A percentile compares a stretch with the other conserved stretches of the same genome.
Conservation (phyloP, 2,329 filamentous ascomycete genomes). For the Helminthosporium solani region DNA sequence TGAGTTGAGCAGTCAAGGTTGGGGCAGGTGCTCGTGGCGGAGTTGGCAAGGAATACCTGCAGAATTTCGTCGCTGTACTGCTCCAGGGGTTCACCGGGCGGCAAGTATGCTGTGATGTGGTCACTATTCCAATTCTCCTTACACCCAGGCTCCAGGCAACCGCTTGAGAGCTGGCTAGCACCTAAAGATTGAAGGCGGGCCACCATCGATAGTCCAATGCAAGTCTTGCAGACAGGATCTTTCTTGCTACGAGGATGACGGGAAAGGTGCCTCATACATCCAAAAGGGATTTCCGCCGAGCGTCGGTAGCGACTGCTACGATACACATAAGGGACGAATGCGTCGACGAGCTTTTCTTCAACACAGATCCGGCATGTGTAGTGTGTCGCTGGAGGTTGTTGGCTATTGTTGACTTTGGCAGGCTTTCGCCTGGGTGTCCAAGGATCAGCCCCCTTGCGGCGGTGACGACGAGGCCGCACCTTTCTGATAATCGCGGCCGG, state of each 20-base stretch:
- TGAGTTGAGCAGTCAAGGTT: slow-evolving; percentile 13
- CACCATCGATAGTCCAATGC: slow-evolving; percentile 24
- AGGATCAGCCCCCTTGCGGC: slow-evolving; percentile 11
- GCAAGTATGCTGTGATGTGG: slow-evolving; percentile 23
- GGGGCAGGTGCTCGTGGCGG: slow-evolving; percentile 17
- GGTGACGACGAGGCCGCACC: slow-evolving; percentile 12
- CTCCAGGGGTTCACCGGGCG: slow-evolving; percentile 14
- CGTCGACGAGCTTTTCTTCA: slow-evolving; percentile 12
- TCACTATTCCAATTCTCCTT: slow-evolving; percentile 18
- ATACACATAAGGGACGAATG: slow-evolving; percentile 23
- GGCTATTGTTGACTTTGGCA: slow-evolving; percentile 7
- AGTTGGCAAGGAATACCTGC: slow-evolving; percentile 19
- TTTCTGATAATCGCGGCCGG: background rate
- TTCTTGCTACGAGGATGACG: slow-evolving; percentile 21
- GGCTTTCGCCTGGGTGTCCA: slow-evolving; percentile 25
- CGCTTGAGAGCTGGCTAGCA: slow-evolving; percentile 15
- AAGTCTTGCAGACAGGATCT: slow-evolving; percentile 30
- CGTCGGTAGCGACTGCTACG: background rate
- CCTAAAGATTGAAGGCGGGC: slow-evolving; percentile 24
- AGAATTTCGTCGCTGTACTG: slow-evolving; percentile 30
- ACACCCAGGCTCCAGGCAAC: slow-evolving; percentile 29
- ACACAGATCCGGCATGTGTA: slow-evolving; percentile 30
- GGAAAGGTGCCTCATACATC: slow-evolving; percentile 25
- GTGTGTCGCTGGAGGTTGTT: slow-evolving; percentile 16
- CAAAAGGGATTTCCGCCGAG: slow-evolving; percentile 13